These are phyloP conservation scores for Boechera retrofracta DNA, from an alignment of 345 rosid genomes.

Conservation along the genomic window DNA sequence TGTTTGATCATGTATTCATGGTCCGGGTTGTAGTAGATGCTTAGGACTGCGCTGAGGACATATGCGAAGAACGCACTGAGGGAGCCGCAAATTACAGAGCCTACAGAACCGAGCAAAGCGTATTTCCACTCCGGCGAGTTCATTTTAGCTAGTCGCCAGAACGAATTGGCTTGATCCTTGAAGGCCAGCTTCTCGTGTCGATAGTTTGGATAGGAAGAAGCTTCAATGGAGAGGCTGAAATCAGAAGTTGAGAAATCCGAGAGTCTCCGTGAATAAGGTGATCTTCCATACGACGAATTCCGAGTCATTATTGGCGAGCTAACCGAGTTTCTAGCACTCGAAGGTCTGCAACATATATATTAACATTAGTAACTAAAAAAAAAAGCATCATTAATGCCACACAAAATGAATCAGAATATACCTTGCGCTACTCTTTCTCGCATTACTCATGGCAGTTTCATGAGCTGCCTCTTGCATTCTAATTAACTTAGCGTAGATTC, in stretches of 20 bases:
- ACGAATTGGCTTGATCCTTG: slow-evolving; percentile 96
- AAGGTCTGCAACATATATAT: slow-evolving; percentile 71
- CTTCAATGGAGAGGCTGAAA: slow-evolving; percentile 89
- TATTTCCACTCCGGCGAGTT: slow-evolving; percentile 97
- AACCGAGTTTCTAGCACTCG: slow-evolving; percentile 97
- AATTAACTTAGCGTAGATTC: slow-evolving; percentile 88
- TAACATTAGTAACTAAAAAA: neutral
- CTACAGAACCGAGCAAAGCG: slow-evolving; percentile 86
- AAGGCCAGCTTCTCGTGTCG: slow-evolving; percentile 86
- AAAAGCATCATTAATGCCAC: neutral
- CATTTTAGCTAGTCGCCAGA: slow-evolving; percentile 97
- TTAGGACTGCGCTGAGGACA: slow-evolving; percentile 90
- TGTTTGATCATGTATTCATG: slow-evolving; percentile 86
- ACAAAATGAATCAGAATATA: slow-evolving; percentile 33
- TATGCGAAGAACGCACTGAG: slow-evolving; percentile 97
- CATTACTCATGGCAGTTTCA: slow-evolving; percentile 92
- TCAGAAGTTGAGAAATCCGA: slow-evolving; percentile 99
- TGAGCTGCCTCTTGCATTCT: slow-evolving; percentile 95
- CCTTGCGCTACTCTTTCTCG: slow-evolving; percentile 99
- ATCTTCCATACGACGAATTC: slow-evolving; percentile 94
- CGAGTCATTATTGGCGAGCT: slow-evolving; percentile 96
- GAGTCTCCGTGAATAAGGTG: slow-evolving; percentile 91
- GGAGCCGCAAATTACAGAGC: slow-evolving; percentile 87
- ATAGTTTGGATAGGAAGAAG: slow-evolving; percentile 65
- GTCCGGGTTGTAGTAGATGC: slow-evolving; percentile 85